A percentile compares a stretch with the other conserved stretches of the same genome.
phyloP scores from a whole-genome alignment of 139 green algal genomes.

The Tetraselmis chui region DNA sequence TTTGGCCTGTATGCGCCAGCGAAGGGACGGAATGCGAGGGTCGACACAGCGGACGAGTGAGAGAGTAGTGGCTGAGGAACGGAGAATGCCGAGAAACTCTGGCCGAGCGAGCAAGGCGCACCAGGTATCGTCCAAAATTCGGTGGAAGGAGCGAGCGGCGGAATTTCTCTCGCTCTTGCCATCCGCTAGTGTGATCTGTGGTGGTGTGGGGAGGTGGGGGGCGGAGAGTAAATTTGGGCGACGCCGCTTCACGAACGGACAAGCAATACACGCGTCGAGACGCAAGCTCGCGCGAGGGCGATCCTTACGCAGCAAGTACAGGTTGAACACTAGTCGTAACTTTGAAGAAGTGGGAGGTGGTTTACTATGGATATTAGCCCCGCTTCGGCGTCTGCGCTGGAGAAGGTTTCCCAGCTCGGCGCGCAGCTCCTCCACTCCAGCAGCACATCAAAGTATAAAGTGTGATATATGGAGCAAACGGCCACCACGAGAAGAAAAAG shows the following conservation, averaged over 20 bases:
- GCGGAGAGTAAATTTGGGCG: neutral
- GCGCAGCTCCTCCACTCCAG: neutral
- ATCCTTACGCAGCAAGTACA: too few relatives aligned
- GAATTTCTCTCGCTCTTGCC: neutral
- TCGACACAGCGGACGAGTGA: conserved; percentile 13
- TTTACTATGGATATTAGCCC: too few relatives aligned
- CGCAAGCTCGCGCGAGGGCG: too few relatives aligned
- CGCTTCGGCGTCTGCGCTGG: too few relatives aligned
- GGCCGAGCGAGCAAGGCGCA: conserved; percentile 16
- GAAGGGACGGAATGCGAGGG: neutral
- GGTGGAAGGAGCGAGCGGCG: neutral
- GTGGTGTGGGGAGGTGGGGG: neutral
- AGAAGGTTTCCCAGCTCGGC: neutral
- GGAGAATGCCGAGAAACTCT: conserved; percentile 16
- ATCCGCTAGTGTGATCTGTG: neutral
- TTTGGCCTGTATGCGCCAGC: conserved; percentile 11
- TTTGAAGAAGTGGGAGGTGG: too few relatives aligned
- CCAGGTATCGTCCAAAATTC: conserved; percentile 10
- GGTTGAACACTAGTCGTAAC: neutral
- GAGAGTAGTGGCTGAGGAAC: conserved; percentile 18
- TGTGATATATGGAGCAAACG: neutral
- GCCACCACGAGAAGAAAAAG: neutral
- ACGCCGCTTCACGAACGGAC: neutral
- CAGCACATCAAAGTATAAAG: neutral
- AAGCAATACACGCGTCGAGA: too few relatives aligned